Percentiles rank a stretch among this genome's conserved stretches.
Conservation (phyloP, 2,329 filamentous ascomycete genomes). For the Thelonectria rubi region DNA sequence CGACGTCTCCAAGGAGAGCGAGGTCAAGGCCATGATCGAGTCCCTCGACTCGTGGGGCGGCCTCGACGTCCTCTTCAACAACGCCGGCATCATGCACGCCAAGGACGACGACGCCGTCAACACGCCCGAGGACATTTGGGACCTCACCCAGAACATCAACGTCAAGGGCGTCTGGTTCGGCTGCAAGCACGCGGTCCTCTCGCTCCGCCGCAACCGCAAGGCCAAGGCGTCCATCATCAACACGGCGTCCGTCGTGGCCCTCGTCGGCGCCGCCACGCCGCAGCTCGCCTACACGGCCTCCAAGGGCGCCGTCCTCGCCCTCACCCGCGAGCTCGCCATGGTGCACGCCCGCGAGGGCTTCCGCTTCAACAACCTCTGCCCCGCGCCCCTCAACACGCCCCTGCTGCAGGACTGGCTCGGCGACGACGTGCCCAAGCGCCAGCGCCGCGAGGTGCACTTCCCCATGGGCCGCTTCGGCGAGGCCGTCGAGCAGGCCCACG, state of each 20-base stretch:
- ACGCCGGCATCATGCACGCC: conserved; percentile 95
- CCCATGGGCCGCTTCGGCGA: conserved; percentile 89
- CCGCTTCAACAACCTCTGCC: conserved; percentile 91
- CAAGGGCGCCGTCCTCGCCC: conserved; percentile 89
- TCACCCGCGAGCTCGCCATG: conserved; percentile 91
- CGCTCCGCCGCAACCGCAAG: conserved; percentile 83
- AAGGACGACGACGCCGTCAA: conserved; percentile 81
- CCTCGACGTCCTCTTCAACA: conserved; percentile 94
- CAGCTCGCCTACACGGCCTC: conserved; percentile 93
- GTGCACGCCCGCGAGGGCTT: conserved; percentile 89
- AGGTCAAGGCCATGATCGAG: conserved; percentile 79
- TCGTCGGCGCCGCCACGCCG: conserved; percentile 86
- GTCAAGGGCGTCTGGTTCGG: conserved; percentile 99
- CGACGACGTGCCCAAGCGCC: conserved; percentile 82
- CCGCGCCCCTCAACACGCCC: conserved; percentile 90
- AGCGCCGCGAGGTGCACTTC: conserved; percentile 88
- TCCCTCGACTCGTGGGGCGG: conserved; percentile 85
- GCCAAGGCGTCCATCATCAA: conserved; percentile 86
- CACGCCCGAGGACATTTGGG: conserved; percentile 92
- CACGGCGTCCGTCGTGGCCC: conserved; percentile 87
- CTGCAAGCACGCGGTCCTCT: conserved; percentile 87
- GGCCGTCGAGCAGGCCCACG: conserved; percentile 92
- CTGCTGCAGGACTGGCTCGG: conserved; percentile 94
- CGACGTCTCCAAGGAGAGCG: conserved; percentile 86
- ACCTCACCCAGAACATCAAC: conserved; percentile 92